Evolutionary conservation across 495 filamentous ascomycete genomes (phyloP).

Genomic region (Lasiosphaeriaceae sp.): DNA sequence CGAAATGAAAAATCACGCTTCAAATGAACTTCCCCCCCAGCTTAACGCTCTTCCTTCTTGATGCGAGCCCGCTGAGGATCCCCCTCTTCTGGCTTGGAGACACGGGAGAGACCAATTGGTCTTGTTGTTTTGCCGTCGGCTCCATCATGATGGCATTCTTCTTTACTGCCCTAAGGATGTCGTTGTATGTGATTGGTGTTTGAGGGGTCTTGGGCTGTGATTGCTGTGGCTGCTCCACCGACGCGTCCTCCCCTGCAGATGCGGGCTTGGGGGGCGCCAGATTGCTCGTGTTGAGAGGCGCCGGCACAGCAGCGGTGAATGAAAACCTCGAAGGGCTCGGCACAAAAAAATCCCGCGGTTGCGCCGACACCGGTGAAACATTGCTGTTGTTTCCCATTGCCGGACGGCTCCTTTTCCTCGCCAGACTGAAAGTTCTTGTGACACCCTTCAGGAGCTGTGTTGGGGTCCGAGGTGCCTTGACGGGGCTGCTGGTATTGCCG

Average conservation of each 20-base stretch:
- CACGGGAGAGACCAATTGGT: conserved; percentile 16
- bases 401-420: conserved; percentile 44
- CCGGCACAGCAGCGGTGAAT: background rate
- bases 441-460: conserved; percentile 40
- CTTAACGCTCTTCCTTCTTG: conserved; percentile 38
- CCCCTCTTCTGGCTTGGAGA: conserved; percentile 33
- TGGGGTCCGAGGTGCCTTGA: conserved; percentile 34
- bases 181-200: conserved; percentile 37
- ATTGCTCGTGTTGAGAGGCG: too few relatives aligned
- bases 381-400: conserved; percentile 25
- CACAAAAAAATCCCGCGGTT: background rate
- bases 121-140: conserved; percentile 11
- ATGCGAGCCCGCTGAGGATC: conserved; percentile 38
- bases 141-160: conserved; percentile 31
- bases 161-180: conserved; percentile 32
- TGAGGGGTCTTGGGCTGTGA: conserved; percentile 26
- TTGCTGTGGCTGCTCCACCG: conserved; percentile 11
- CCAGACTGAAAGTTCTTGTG: conserved; percentile 41
- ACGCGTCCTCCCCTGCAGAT: conserved; percentile 8
- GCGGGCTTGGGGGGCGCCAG: conserved; percentile 3
- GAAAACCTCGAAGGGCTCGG: background rate
- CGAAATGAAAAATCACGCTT: background rate
- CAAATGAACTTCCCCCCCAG: conserved; percentile 18
- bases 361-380: background rate
- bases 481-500: conserved; percentile 1